Conservation (phyloP, 192 early-diverging fungal genomes). For the Phlyctochytrium planicorne region DNA sequence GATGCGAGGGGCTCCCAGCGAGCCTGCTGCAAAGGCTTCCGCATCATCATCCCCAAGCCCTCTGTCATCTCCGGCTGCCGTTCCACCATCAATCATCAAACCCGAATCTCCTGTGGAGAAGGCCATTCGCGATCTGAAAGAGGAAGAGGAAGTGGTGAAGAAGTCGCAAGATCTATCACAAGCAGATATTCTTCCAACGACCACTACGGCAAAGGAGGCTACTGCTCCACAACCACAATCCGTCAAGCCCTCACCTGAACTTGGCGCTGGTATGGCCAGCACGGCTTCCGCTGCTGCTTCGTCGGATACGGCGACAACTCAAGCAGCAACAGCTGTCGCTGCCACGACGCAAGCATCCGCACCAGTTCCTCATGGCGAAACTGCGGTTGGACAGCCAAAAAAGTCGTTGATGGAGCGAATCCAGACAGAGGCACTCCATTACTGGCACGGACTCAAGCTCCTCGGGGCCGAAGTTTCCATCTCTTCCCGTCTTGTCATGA, state of each 20-base stretch:
- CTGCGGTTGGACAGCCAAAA: slow-evolving; percentile 22
- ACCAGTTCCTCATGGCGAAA: slow-evolving; percentile 2
- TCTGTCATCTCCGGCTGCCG: too few species aligned
- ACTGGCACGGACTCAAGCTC: slow-evolving; percentile 92
- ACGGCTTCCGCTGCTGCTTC: slow-evolving; percentile 14
- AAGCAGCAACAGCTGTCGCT: slow-evolving; percentile 3
- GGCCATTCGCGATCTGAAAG: slow-evolving; percentile 48
- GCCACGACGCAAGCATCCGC: slow-evolving; percentile 9
- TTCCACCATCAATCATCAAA: slow-evolving; percentile 17
- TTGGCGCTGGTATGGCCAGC: slow-evolving; percentile 1
- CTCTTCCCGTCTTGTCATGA: slow-evolving; percentile 72
- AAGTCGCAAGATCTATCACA: background rate
- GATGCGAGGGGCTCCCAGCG: too few species aligned
- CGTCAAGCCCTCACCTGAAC: background rate
- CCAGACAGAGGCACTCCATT: slow-evolving; percentile 86
- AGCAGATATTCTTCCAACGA: slow-evolving; percentile 6
- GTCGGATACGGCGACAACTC: slow-evolving; percentile 8
- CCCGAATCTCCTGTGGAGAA: slow-evolving; percentile 44
- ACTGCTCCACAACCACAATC: background rate
- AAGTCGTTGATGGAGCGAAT: slow-evolving; percentile 53
- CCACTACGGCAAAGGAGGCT: slow-evolving; percentile 11
- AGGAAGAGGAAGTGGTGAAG: slow-evolving; percentile 21
- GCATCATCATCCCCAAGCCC: too few species aligned
- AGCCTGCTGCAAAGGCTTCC: too few species aligned
- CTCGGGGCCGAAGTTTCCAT: slow-evolving; percentile 85